These are phyloP conservation scores for Coniella vitis DNA, from an alignment of 2,329 filamentous ascomycete species.

Conservation along the genomic window DNA sequence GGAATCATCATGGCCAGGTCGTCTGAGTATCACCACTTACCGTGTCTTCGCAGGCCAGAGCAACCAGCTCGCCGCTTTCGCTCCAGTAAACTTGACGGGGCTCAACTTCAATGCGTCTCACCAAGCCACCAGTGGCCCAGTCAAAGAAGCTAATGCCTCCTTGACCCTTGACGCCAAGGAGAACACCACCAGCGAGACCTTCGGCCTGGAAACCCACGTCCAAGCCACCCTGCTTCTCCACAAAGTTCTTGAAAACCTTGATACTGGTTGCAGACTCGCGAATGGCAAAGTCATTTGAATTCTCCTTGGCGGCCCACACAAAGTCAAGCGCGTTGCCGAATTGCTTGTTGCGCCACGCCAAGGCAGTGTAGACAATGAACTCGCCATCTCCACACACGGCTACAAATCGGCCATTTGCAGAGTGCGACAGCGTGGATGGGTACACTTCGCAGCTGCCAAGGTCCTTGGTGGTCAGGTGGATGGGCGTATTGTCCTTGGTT, in stretches of 20 bases:
- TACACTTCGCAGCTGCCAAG: conserved; percentile 95
- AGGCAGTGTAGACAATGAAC: conserved; percentile 96
- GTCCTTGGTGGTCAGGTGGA: conserved; percentile 85
- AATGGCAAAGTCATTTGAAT: conserved; percentile 97
- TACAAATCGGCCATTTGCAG: conserved; percentile 82
- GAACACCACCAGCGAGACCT: conserved; percentile 77
- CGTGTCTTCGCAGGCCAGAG: conserved; percentile 87
- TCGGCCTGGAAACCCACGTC: conserved; percentile 96
- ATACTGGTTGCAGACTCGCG: conserved; percentile 90
- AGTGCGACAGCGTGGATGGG: conserved; percentile 88
- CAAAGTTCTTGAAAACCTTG: conserved; percentile 97
- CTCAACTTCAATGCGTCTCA: conserved; percentile 83
- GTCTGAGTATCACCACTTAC: conserved; percentile 43
- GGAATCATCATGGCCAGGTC: not conserved
- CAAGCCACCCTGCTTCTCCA: conserved; percentile 79
- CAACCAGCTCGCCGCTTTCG: conserved; percentile 87
- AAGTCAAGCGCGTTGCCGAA: conserved; percentile 96
- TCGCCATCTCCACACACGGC: conserved; percentile 92
- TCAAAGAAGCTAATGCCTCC: conserved; percentile 95
- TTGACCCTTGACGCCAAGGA: conserved; percentile 91
- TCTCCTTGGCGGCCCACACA: conserved; percentile 93
- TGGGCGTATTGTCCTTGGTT: conserved; percentile 83
- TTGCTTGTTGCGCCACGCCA: conserved; percentile 95
- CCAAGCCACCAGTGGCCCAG: conserved; percentile 83
- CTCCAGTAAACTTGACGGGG: conserved; percentile 87